Conservation (phyloP, 2,329 filamentous ascomycete species). For the Microdochium nivale region DNA sequence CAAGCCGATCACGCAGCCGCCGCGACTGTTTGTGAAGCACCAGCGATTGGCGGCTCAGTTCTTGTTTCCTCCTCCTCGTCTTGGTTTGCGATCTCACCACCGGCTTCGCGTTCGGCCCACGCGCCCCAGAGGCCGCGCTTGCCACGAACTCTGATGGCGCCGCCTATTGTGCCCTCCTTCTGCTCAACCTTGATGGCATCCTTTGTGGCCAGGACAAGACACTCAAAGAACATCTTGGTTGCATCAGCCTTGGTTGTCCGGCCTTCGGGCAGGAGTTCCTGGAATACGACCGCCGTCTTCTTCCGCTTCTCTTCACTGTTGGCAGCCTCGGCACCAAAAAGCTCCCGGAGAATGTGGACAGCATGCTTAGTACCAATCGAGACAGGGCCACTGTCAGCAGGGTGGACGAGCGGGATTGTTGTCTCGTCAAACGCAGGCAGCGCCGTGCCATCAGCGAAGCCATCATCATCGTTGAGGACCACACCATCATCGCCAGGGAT, state of each 20-base stretch:
- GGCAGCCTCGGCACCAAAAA: conserved; percentile 69
- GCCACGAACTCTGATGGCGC: conserved; percentile 72
- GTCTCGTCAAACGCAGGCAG: conserved; percentile 67
- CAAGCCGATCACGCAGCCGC: conserved; percentile 16
- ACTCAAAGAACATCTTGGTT: conserved; percentile 99
- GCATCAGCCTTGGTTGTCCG: conserved; percentile 80
- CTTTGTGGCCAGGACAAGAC: conserved; percentile 91
- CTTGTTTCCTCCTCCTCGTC: conserved; percentile 31
- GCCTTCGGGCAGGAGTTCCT: conserved; percentile 77
- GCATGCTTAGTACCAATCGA: conserved; percentile 91
- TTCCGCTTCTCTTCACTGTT: conserved; percentile 63
- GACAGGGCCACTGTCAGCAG: conserved; percentile 76
- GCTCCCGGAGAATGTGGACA: conserved; percentile 85
- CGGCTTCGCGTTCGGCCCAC: conserved; percentile 77
- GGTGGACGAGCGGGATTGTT: conserved; percentile 65
- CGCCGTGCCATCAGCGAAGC: conserved; percentile 16
- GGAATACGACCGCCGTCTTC: conserved; percentile 74
- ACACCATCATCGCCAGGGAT: conserved; percentile 49
- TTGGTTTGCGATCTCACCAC: conserved; percentile 50
- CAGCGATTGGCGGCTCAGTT: conserved; percentile 23
- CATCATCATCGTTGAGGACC: conserved; percentile 34
- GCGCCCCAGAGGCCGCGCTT: conserved; percentile 96
- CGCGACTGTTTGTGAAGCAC: conserved; percentile 19
- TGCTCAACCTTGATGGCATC: conserved; percentile 98
- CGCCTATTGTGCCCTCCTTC: conserved; percentile 61